Conservation (phyloP, 495 filamentous ascomycete species). For the Articulospora tetracladia region DNA sequence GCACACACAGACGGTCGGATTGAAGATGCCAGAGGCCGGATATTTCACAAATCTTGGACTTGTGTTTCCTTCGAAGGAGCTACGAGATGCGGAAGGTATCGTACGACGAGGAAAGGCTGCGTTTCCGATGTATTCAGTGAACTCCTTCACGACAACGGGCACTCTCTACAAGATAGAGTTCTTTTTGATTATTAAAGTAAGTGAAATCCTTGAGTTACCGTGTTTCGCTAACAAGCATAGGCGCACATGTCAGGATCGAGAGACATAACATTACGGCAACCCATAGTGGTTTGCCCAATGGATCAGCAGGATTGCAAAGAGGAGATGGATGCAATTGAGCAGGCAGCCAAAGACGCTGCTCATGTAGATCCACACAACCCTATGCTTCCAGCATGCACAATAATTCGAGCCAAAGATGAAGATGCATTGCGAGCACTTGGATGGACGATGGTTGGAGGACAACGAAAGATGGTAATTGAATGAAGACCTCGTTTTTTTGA, state of each 20-base stretch:
- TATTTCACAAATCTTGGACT: slow-evolving; percentile 89
- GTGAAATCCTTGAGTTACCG: slow-evolving; percentile 17
- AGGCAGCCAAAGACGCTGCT: slow-evolving; percentile 87
- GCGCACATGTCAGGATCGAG: slow-evolving; percentile 85
- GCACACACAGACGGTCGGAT: slow-evolving; percentile 73
- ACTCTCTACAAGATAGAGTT: slow-evolving; percentile 98
- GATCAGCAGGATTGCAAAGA: slow-evolving; percentile 95
- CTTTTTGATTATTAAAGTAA: slow-evolving; percentile 88
- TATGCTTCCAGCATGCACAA: slow-evolving; percentile 76
- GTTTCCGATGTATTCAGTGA: slow-evolving; percentile 86
- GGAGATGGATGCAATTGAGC: slow-evolving; percentile 96
- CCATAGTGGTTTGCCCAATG: slow-evolving; percentile 92
- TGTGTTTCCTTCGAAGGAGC: slow-evolving; percentile 86
- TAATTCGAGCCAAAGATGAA: slow-evolving; percentile 73
- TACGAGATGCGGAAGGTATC: slow-evolving; percentile 83
- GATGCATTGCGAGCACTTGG: slow-evolving; percentile 75
- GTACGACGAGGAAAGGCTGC: slow-evolving; percentile 78
- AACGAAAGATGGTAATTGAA: slow-evolving; percentile 88
- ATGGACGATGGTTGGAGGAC: slow-evolving; percentile 77
- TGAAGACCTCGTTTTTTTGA: slow-evolving; percentile 36
- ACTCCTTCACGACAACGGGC: slow-evolving; percentile 88
- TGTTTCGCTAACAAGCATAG: slow-evolving; percentile 41
- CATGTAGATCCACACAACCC: slow-evolving; percentile 85
- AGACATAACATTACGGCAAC: slow-evolving; percentile 88
- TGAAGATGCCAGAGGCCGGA: slow-evolving; percentile 80